Evolutionary conservation across 768 basidiomycete genomes (phyloP).

Genomic region (Hysterangium stoloniferum): DNA sequence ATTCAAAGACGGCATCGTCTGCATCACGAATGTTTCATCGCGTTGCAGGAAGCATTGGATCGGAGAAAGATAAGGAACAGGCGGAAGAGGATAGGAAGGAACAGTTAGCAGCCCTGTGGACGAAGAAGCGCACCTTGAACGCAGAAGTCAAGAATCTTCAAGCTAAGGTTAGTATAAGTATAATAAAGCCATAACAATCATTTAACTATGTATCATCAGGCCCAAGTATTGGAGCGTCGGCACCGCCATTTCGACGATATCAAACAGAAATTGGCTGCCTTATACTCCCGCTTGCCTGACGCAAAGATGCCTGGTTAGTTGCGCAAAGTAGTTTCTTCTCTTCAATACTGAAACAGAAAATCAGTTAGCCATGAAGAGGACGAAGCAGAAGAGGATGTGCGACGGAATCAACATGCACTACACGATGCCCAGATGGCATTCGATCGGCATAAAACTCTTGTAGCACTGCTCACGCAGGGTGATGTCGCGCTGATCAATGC

Average conservation of each 20-base stretch:
- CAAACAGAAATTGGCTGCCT: background rate
- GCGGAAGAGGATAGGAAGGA: background rate
- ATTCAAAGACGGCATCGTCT: background rate
- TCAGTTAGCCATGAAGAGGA: constrained; percentile 1
- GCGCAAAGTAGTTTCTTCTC: background rate
- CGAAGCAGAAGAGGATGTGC: background rate
- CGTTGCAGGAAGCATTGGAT: background rate
- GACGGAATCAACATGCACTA: background rate
- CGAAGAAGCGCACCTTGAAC: background rate
- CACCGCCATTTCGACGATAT: background rate
- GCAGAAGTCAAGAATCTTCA: constrained; percentile 4
- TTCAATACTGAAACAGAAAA: too few species aligned
- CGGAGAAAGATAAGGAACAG: background rate
- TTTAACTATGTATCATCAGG: background rate
- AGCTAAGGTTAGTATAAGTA: background rate
- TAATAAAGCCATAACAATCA: too few species aligned
- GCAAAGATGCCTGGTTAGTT: background rate
- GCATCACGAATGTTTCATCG: background rate
- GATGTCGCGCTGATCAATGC: constrained; percentile 1
- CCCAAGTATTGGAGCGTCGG: background rate
- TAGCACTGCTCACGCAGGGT: background rate
- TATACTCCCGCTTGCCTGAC: background rate
- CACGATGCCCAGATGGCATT: background rate
- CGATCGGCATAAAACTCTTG: background rate
- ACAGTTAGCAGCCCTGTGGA: background rate